These are phyloP conservation scores for Blastomyces parvus DNA, from an alignment of 2,329 filamentous ascomycete genomes.

Conservation along the genomic window DNA sequence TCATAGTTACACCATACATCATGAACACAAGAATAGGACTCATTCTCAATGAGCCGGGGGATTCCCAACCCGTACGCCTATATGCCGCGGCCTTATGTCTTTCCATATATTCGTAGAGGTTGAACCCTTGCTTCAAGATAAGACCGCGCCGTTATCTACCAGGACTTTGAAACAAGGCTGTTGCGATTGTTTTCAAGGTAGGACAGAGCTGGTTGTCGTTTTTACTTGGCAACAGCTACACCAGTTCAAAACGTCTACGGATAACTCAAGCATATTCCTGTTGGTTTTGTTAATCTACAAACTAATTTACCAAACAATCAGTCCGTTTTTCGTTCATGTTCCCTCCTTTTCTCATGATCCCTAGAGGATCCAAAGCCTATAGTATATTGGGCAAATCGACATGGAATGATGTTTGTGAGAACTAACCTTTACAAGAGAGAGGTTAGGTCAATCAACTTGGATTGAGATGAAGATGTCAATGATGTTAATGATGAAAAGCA, in stretches of 20 bases:
- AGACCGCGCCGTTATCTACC: neutral
- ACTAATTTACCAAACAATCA: neutral
- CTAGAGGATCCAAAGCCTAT: neutral
- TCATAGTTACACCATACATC: slow-evolving; percentile 32
- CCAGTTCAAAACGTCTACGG: neutral
- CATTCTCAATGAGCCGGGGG: slow-evolving; percentile 41
- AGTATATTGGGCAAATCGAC: neutral
- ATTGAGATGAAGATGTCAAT: slow-evolving; percentile 55
- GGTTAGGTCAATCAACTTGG: slow-evolving; percentile 6
- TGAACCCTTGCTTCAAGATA: neutral
- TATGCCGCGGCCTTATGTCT: neutral
- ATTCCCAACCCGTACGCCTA: slow-evolving; percentile 30
- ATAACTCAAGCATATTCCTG: neutral
- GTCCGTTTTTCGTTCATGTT: neutral
- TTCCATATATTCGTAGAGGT: neutral
- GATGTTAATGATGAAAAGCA: slow-evolving; percentile 70
- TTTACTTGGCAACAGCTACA: neutral
- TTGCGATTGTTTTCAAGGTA: too few species aligned
- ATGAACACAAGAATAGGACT: slow-evolving; percentile 18
- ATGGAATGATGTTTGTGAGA: neutral
- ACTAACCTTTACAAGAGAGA: neutral
- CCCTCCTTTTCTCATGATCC: neutral
- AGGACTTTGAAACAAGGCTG: too few species aligned
- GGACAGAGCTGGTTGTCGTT: neutral
- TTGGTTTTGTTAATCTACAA: neutral